phyloP scores from a whole-genome alignment of 108 stramenopile genomes.

The Skeletonema tropicum region DNA sequence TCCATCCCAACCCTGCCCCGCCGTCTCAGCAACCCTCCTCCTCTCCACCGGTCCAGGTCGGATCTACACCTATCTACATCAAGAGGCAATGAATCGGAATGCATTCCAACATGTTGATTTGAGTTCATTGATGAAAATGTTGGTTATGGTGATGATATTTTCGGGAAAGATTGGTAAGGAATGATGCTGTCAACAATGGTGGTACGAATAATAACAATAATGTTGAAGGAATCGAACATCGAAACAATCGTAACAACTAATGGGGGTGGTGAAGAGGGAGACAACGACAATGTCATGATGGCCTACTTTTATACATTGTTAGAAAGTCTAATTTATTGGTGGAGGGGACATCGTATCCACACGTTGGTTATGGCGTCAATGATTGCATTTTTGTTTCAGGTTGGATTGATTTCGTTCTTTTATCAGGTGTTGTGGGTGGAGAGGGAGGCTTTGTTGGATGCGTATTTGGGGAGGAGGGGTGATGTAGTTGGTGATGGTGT shows the following conservation, averaged over 20 bases:
- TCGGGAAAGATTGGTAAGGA: conserved; percentile 22
- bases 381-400: conserved; percentile 38
- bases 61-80: conserved; percentile 20
- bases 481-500: neutral
- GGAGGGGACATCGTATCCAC: conserved; percentile 29
- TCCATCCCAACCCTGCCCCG: conserved; percentile 3
- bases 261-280: neutral
- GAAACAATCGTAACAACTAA: neutral
- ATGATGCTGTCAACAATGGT: neutral
- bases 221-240: too few relatives aligned
- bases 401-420: conserved; percentile 43
- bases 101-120: conserved; percentile 41
- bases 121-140: conserved; percentile 29
- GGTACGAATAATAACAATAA: conserved; percentile 6
- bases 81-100: conserved; percentile 25
- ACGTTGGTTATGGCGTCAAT: conserved; percentile 24
- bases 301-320: neutral
- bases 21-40: conserved; percentile 15
- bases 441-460: conserved; percentile 29
- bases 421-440: conserved; percentile 49
- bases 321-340: conserved; percentile 1
- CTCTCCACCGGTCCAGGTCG: conserved; percentile 40
- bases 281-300: neutral
- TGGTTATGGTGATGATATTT: conserved; percentile 41
- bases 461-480: conserved; percentile 21